phyloP scores from a whole-genome alignment of 2,329 filamentous ascomycete genomes.

The Fusarium sp. region DNA sequence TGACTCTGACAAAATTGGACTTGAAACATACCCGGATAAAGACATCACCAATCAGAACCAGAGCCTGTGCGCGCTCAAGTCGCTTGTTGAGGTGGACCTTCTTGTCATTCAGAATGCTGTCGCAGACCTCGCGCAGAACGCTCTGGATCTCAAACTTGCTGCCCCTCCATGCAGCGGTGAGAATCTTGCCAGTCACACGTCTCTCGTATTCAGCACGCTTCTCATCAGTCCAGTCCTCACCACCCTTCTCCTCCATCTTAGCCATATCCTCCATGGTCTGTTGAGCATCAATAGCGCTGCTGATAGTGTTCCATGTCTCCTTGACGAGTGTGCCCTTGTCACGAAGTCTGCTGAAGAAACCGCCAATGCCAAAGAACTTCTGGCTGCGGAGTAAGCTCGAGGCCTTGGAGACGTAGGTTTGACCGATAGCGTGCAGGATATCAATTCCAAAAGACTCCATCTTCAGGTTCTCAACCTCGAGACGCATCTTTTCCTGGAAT shows the following conservation, averaged over 20 bases:
- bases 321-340: constrained; percentile 97
- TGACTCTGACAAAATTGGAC: not conserved
- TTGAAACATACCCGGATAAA: constrained; percentile 77
- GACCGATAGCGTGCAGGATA: constrained; percentile 92
- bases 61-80: constrained; percentile 87
- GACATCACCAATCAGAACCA: constrained; percentile 89
- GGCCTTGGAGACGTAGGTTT: constrained; percentile 89
- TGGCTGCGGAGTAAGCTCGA: constrained; percentile 91
- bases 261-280: constrained; percentile 99
- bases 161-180: constrained; percentile 94
- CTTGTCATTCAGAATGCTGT: constrained; percentile 82
- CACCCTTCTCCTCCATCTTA: constrained; percentile 90
- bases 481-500: constrained; percentile 92
- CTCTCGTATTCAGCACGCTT: constrained; percentile 95
- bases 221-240: constrained; percentile 98
- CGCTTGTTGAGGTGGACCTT: constrained; percentile 85
- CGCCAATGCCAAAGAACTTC: constrained; percentile 94
- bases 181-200: constrained; percentile 95
- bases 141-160: constrained; percentile 98
- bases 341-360: constrained; percentile 92
- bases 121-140: constrained; percentile 93
- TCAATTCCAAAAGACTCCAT: constrained; percentile 99
- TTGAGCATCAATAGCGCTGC: constrained; percentile 94
- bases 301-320: constrained; percentile 98
- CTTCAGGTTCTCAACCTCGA: constrained; percentile 97